Conservation (phyloP, 208 protist species). For the Trypanosoma boissoni region DNA sequence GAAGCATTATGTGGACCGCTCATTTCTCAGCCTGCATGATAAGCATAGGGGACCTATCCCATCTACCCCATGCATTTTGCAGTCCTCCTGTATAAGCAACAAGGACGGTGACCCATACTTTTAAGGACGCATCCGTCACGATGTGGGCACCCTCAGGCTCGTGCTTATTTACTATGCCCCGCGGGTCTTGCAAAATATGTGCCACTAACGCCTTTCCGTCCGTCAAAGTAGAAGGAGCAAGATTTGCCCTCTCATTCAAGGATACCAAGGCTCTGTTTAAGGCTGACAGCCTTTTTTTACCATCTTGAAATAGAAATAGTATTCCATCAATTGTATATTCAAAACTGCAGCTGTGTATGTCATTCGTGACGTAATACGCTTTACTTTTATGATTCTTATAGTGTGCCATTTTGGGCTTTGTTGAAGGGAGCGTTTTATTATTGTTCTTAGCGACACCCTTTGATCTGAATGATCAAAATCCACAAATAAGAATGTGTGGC, state of each 20-base stretch:
- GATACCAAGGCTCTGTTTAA: background rate
- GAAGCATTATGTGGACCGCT: slow-evolving; percentile 5
- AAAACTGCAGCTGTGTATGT: background rate
- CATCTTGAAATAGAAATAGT: background rate
- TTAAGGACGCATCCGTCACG: slow-evolving; percentile 14
- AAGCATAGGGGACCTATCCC: slow-evolving; percentile 5
- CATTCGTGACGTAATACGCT: background rate
- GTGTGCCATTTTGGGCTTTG: background rate
- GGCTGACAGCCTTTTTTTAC: too few species aligned
- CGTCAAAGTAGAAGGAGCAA: background rate
- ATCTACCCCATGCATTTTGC: background rate
- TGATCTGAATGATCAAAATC: background rate
- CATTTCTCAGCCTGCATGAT: slow-evolving; percentile 14
- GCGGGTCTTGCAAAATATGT: background rate
- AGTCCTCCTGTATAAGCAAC: slow-evolving; percentile 2
- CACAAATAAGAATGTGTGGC: background rate
- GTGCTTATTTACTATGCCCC: background rate
- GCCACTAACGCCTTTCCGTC: background rate
- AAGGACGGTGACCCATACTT: slow-evolving; percentile 11
- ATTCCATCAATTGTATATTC: background rate
- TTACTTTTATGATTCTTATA: background rate
- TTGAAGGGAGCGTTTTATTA: background rate
- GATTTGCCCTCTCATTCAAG: background rate
- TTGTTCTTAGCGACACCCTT: background rate
- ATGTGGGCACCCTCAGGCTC: background rate